Evolutionary conservation across 2,329 filamentous ascomycete genomes (phyloP).

Genomic region (Celoporthe dispersa): DNA sequence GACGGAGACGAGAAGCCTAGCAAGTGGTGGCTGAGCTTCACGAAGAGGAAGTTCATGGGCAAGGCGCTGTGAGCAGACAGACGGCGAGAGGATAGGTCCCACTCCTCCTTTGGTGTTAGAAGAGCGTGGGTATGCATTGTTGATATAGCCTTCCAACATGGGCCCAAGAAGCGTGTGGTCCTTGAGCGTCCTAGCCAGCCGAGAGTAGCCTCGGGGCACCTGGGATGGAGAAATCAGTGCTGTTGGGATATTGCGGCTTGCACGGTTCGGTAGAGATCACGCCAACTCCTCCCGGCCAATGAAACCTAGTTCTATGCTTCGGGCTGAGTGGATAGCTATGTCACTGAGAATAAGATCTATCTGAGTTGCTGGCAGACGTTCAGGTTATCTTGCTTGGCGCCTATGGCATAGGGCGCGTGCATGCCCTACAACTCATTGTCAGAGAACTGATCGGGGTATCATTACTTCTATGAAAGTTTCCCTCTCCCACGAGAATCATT

Average conservation of each 20-base stretch:
- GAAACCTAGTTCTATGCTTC: neutral
- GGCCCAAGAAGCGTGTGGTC: neutral
- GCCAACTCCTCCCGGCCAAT: neutral
- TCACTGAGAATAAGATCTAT: neutral
- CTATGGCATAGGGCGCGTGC: neutral
- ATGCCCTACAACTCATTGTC: neutral
- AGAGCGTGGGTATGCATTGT: neutral
- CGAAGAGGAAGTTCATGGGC: constrained; percentile 99
- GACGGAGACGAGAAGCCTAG: constrained; percentile 71
- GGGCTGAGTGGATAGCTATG: neutral
- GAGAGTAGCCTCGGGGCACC: neutral
- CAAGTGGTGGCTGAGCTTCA: constrained; percentile 98
- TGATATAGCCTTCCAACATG: neutral
- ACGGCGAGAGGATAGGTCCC: neutral
- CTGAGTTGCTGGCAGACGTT: neutral
- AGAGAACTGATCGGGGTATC: constrained; percentile 24
- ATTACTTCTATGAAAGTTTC: constrained; percentile 21
- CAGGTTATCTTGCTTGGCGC: neutral
- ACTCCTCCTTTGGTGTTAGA: neutral
- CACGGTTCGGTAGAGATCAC: neutral
- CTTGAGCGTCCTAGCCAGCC: neutral
- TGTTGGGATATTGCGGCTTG: neutral
- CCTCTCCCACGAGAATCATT: neutral
- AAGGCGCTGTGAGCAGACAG: constrained; percentile 69
- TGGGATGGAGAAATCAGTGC: neutral